Evolutionary conservation across 805 yeast species (phyloP), one percentile per base, ranked within the genome.

Genomic region (Saccharomycopsis schoenii): DNA sequence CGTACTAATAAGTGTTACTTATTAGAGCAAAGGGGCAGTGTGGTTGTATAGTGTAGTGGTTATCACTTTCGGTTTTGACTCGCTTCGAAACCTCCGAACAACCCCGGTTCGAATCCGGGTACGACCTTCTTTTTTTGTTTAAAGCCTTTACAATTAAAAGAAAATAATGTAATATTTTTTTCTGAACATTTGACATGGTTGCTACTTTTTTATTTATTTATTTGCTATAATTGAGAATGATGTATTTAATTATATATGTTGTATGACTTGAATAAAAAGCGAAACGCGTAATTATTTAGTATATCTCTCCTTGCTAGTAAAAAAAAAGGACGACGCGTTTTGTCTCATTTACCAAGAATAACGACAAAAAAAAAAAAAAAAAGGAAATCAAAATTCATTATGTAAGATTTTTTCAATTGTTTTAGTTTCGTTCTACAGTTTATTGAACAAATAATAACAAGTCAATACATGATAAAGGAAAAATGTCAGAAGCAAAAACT

Each of bases 41-140:
- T 41, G 82, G 81, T 78, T 77, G 77, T 77, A 78, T 78, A 78
- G 81, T 78, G 82, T 78, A 78, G 81, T 77, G 82, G 82, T 78
- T 76, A 78, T 78, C 81, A 78, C 82, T 71, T 75, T 78, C 80
- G 82, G 82, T 78, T 78, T 78, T 78, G 82, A 78, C 78, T 11
- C 1, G 10, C 25, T n/a, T 29, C 9, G 39, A 29, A 34, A 36
- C 39, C 12, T 34, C 39, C 81, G 81, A 73, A 73, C 80, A 82
- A 84, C 89, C 86, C 87, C 87, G 82, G 88, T 84, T 84, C 89
- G 89, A 84, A 82, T 82, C 88, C 88, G 88, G 88, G 88, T 81
- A 80, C 83, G 88, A 83, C 86, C 88, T 83, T 43, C 58, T 67
- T 71, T 72, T 70, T 65, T 64, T 41, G n/a, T 10, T 47, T n/a